Percentiles rank a stretch among this genome's conserved stretches.
phyloP scores from a whole-genome alignment of 495 filamentous ascomycete species.

The Aspergillus asperescens region DNA sequence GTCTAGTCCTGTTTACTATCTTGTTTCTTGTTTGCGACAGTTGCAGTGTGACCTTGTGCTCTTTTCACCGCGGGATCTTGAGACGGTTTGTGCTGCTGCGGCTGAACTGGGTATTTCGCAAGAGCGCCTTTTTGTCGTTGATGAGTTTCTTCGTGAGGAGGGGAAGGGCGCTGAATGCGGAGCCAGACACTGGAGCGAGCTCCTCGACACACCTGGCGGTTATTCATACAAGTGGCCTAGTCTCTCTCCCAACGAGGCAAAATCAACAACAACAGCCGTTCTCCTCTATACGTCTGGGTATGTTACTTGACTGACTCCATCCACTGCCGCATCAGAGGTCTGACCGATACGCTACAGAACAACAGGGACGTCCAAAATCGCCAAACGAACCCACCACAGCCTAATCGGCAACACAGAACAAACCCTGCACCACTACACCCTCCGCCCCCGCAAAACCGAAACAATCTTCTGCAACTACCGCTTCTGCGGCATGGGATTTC shows the following conservation, averaged over 20 bases:
- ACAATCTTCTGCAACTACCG: background rate
- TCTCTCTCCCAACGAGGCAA: background rate
- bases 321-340: background rate
- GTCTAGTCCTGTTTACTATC: background rate
- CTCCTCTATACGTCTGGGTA: background rate
- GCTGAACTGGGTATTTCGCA: background rate
- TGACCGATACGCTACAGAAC: background rate
- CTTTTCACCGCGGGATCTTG: background rate
- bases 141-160: background rate
- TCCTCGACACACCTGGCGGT: background rate
- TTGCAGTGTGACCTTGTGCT: background rate
- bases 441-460: background rate
- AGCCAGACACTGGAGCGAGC: background rate
- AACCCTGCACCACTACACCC: background rate
- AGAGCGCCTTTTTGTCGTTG: background rate
- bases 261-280: background rate
- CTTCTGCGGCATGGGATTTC: background rate
- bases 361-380: background rate
- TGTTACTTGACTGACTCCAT: background rate
- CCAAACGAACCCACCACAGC: background rate
- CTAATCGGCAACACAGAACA: background rate
- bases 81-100: background rate
- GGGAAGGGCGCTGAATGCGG: background rate
- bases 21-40: background rate
- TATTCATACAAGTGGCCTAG: background rate